phyloP scores from a whole-genome alignment of 495 filamentous ascomycete species.

The Xylaria castorea region DNA sequence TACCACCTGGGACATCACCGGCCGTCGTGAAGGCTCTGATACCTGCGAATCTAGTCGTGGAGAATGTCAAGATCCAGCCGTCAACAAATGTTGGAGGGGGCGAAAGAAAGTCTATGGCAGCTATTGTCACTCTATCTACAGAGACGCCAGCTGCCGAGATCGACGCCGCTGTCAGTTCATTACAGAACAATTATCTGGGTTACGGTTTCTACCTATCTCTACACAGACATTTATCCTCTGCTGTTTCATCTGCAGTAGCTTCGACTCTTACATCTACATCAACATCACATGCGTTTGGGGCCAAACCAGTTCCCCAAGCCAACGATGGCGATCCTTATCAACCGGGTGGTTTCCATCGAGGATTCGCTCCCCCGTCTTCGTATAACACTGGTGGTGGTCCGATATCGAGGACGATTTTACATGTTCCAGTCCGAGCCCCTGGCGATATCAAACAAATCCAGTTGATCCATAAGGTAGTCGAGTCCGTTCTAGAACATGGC shows the following conservation, averaged over 20 bases:
- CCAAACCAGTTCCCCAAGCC: constrained; percentile 67
- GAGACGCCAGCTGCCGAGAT: constrained; percentile 88
- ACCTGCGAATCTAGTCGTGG: constrained; percentile 70
- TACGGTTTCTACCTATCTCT: constrained; percentile 84
- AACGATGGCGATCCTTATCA: constrained; percentile 63
- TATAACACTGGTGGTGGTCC: constrained; percentile 60
- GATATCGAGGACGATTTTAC: constrained; percentile 56
- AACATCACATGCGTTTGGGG: constrained; percentile 79
- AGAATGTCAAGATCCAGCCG: constrained; percentile 75
- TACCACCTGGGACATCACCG: constrained; percentile 70
- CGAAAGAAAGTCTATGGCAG: constrained; percentile 79
- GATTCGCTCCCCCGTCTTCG: constrained; percentile 82
- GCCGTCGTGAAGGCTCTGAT: constrained; percentile 78
- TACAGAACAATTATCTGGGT: constrained; percentile 89
- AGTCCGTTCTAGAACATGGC: constrained; percentile 76
- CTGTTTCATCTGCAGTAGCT: constrained; percentile 66
- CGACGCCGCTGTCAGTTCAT: constrained; percentile 73
- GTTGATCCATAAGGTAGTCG: constrained; percentile 88
- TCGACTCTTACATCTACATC: constrained; percentile 58
- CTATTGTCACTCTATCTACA: constrained; percentile 83
- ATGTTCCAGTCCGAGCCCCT: constrained; percentile 79
- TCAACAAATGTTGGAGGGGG: constrained; percentile 52
- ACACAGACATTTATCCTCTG: constrained; percentile 84
- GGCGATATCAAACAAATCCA: constrained; percentile 78
- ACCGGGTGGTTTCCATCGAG: constrained; percentile 64